Base-by-base conservation (phyloP, 352 stramenopile genomes). In the Globisporangium nagaii region DNA sequence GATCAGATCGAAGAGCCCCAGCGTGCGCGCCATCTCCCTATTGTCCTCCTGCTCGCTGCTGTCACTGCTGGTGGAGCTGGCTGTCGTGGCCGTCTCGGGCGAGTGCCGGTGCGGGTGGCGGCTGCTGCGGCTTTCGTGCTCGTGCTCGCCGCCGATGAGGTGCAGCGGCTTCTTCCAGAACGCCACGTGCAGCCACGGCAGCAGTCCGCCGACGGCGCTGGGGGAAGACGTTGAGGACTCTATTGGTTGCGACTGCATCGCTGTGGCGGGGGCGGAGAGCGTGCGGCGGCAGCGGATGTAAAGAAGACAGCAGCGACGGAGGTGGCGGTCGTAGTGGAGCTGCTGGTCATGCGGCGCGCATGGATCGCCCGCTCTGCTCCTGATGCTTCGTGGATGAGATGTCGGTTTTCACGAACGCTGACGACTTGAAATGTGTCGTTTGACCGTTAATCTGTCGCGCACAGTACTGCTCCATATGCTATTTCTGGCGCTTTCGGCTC, bases 1-100 rank as follows among this genome's bases (percentile, higher is more conserved):
- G 13, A 97, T 69, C 6, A 98, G 71, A 69, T 98, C 94, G 56
- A 96, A 95, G 27, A 98, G 75, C 0, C 72, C 73, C 0, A 98
- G 70, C 4, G 79, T 88, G 36, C 79, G 71, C 60, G 66, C 59
- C 53, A 81, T 77, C 47, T 81, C 70, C 15, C 36, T 19, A 19
- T 25, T 25, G 5, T 22, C 20, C 35, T 24, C 17, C 36, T 24
- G 11, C 2, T 9, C 22, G 7, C n/a, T 20, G 28, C 27, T 20
- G 10, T 22, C 17, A 3, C 24, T 53, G 9, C 43, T 57, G 28
- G 58, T 41, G 11, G 54, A 37, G 15, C 24, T 45, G 15, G 44
- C 17, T 37, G 58, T 39, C 20, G 43, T 25, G 8, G 30, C 28
- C 2, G 17, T 39, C 10, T 42, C 32, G 4, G 53, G 60, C 9